Base-by-base conservation (phyloP, 805 yeast genomes). In the Candida piceae region DNA sequence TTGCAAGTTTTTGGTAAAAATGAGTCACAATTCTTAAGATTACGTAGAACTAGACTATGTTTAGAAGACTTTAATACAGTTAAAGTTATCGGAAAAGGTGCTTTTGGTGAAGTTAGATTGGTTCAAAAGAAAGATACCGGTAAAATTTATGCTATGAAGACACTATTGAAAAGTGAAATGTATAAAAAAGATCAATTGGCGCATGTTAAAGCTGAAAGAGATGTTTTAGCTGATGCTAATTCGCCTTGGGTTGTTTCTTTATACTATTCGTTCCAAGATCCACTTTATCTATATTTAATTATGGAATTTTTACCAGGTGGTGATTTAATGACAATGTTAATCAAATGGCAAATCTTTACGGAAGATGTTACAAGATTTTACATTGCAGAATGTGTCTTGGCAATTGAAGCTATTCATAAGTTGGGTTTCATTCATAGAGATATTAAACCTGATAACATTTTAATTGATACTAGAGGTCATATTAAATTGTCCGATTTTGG, bases 351-450 rank as follows among this genome's bases (percentile, higher is more conserved):
- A 57, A 81, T 87, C 23, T 88, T 88, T 57, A 82, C 95, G 3
- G 97, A 88, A 58, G 97, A 88, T 58, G 87, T 88, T 36, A 88
- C 88, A 33, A 69, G 96, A 46, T 88, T 88, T 58, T 88, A 89
- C 62, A 87, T 88, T 80, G 96, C 97, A 2, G 97, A 88, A 61
- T 88, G 96, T 70, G 95, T 88, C 9, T 70, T 89, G 53, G 96
- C 96, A 3, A 88, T 88, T 42, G 96, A 89, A 56, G 96, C 95
- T 5, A 81, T 88, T 49, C 97, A 88, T 63, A 85, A 84, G 58
- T 69, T 87, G 23, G 96, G 96, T 0, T 88, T 88, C 58, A 93
- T 93, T 55, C 98, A 93, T 63, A 76, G 98, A 63, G 98, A 93
- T 61, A 90, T 93, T 53, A 93, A 93, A 62, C 98, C 98, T 0